These are phyloP conservation scores for Prosopis cineraria DNA, from an alignment of 306 rosid genomes.

Conservation along the genomic window DNA sequence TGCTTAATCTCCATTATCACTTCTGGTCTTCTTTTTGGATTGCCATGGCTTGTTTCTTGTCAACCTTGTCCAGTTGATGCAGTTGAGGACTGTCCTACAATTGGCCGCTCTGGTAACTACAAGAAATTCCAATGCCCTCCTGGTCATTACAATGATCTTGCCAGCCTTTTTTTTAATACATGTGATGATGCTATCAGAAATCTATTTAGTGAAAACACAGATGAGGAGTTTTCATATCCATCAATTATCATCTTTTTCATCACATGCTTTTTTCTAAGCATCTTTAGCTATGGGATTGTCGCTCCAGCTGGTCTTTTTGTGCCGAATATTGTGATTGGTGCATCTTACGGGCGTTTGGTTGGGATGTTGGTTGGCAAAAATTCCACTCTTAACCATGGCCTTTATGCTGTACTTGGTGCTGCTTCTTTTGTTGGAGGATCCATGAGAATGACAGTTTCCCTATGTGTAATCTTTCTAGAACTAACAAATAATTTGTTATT, in stretches of 20 bases:
- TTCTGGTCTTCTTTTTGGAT: conserved; percentile 88
- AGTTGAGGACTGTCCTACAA: conserved; percentile 84
- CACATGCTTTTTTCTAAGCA: conserved; percentile 70
- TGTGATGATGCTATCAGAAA: conserved; percentile 91
- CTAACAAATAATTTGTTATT: conserved; percentile 81
- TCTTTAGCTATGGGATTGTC: conserved; percentile 84
- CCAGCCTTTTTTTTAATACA: conserved; percentile 96
- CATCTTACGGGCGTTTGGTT: conserved; percentile 84
- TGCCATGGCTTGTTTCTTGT: conserved; percentile 89
- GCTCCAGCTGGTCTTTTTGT: conserved; percentile 91
- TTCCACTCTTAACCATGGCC: conserved; percentile 78
- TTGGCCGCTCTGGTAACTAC: conserved; percentile 97
- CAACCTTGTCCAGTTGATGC: conserved; percentile 76
- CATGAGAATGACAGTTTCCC: conserved; percentile 92
- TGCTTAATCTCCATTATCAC: conserved; percentile 76
- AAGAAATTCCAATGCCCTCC: conserved; percentile 90
- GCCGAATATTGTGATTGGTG: conserved; percentile 94
- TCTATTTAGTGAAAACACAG: conserved; percentile 77
- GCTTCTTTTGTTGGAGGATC: conserved; percentile 94
- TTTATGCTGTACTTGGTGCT: conserved; percentile 90
- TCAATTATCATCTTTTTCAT: conserved; percentile 68
- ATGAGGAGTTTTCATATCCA: conserved; percentile 61
- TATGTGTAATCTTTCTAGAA: conserved; percentile 87
- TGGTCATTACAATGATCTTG: conserved; percentile 86
- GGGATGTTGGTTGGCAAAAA: conserved; percentile 71